Percentiles rank a stretch among this genome's conserved stretches.
Conservation (phyloP, 176 grass and related monocot genomes). For the Zoysia japonica region DNA sequence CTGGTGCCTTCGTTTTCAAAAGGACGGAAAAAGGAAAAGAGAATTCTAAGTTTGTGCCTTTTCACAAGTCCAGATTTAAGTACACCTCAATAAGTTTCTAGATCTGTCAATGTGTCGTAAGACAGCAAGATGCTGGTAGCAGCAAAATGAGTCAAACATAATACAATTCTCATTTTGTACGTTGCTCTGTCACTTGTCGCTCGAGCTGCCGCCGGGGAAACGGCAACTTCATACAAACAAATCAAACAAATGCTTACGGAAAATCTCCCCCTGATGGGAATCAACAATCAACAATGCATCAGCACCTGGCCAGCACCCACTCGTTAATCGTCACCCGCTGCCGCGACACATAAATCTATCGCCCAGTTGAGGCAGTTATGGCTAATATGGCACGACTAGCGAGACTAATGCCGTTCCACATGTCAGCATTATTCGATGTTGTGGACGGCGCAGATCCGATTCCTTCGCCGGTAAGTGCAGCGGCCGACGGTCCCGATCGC, state of each 20-base stretch:
- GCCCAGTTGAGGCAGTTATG: slow-evolving; percentile 18
- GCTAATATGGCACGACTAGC: neutral
- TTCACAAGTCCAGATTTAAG: neutral
- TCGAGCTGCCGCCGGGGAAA: neutral
- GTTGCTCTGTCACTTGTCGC: neutral
- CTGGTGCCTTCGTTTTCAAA: too few species aligned
- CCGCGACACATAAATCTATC: slow-evolving; percentile 1
- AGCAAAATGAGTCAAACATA: neutral
- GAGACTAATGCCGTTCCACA: neutral
- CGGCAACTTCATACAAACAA: neutral
- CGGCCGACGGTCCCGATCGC: neutral
- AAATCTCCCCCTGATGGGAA: neutral
- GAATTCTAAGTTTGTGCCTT: too few species aligned
- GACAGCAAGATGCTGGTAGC: neutral
- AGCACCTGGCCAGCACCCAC: slow-evolving; percentile 1
- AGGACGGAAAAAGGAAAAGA: too few species aligned
- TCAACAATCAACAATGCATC: neutral
- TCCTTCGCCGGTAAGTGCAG: slow-evolving; percentile 1
- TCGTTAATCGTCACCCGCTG: neutral
- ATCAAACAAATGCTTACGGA: neutral
- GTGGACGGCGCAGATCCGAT: slow-evolving; percentile 11
- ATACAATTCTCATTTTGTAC: neutral
- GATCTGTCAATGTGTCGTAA: neutral
- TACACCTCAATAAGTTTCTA: slow-evolving; percentile 1
- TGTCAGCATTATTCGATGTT: neutral